Evolutionary conservation across 768 basidiomycete species (phyloP).

Genomic region (Tricholoma bakamatsutake): DNA sequence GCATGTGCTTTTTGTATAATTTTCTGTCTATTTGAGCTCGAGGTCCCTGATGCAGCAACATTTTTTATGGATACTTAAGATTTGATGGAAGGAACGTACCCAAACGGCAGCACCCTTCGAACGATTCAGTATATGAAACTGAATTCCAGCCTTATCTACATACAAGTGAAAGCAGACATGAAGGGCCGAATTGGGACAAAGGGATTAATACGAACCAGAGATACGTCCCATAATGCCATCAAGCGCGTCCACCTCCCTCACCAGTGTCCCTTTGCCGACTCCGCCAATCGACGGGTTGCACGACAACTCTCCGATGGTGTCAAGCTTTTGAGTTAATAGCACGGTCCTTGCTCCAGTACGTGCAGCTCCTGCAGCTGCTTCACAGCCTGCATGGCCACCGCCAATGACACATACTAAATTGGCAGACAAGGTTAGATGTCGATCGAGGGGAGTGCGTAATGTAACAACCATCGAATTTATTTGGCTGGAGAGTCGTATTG

Average conservation of each 20-base stretch:
- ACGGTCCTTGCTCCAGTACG: slow-evolving; percentile 77
- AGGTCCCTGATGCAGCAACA: slow-evolving; percentile 54
- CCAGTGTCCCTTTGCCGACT: slow-evolving; percentile 86
- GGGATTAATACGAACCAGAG: slow-evolving; percentile 50
- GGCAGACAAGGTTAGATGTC: not conserved
- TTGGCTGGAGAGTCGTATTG: not conserved
- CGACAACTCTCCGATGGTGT: slow-evolving; percentile 77
- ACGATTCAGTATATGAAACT: slow-evolving; percentile 80
- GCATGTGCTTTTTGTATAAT: slow-evolving; percentile 81
- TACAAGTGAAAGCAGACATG: not conserved
- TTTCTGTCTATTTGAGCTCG: slow-evolving; percentile 86
- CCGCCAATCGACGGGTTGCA: slow-evolving; percentile 93
- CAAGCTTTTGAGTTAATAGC: slow-evolving; percentile 75
- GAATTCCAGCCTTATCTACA: slow-evolving; percentile 81
- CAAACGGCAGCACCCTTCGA: slow-evolving; percentile 88
- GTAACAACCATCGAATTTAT: not conserved
- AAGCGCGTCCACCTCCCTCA: slow-evolving; percentile 87
- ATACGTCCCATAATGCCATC: slow-evolving; percentile 82
- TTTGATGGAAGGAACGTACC: slow-evolving; percentile 38
- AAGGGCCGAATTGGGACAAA: not conserved
- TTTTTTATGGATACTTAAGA: not conserved
- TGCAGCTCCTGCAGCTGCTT: slow-evolving; percentile 84
- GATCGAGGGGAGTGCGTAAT: not conserved
- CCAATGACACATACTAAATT: slow-evolving; percentile 78
- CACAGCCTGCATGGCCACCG: slow-evolving; percentile 90